Evolutionary conservation across 768 basidiomycete genomes (phyloP).

Genomic region (Plicaturopsis crispa): DNA sequence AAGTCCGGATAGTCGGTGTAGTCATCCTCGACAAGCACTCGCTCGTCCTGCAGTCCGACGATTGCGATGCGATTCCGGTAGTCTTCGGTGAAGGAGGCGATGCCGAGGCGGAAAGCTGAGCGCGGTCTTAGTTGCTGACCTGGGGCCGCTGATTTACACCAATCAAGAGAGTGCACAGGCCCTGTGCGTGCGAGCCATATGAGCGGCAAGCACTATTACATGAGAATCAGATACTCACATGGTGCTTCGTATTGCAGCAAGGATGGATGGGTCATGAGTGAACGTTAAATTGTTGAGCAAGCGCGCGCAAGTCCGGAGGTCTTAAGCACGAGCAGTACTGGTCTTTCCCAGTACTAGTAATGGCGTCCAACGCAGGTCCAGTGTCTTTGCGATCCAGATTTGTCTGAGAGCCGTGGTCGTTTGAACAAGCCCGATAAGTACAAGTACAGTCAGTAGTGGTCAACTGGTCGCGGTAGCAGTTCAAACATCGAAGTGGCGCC

Average conservation of each 20-base stretch:
- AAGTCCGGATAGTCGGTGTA: slow-evolving; percentile 83
- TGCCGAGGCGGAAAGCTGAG: slow-evolving; percentile 76
- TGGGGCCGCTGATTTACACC: slow-evolving; percentile 77
- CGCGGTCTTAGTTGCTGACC: slow-evolving; percentile 67
- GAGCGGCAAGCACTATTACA: too few species aligned
- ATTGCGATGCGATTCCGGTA: slow-evolving; percentile 77
- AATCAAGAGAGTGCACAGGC: slow-evolving; percentile 82
- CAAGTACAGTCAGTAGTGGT: too few species aligned
- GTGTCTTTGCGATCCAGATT: too few species aligned
- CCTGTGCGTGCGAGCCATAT: slow-evolving; percentile 33
- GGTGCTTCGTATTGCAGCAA: slow-evolving; percentile 80
- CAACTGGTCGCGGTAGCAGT: too few species aligned
- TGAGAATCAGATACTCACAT: slow-evolving; percentile 44
- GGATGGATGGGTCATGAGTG: slow-evolving; percentile 63
- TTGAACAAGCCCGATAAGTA: too few species aligned
- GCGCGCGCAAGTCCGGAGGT: too few species aligned
- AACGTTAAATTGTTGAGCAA: too few species aligned
- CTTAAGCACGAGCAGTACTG: too few species aligned
- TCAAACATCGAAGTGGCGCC: too few species aligned
- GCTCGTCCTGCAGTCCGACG: slow-evolving; percentile 75
- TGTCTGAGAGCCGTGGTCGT: too few species aligned
- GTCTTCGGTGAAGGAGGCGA: slow-evolving; percentile 82
- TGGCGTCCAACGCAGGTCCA: too few species aligned
- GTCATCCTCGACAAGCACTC: slow-evolving; percentile 81
- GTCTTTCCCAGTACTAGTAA: too few species aligned